Evolutionary conservation across 1,139 yeast genomes (phyloP).

Genomic region (Petasospora fabianii): DNA sequence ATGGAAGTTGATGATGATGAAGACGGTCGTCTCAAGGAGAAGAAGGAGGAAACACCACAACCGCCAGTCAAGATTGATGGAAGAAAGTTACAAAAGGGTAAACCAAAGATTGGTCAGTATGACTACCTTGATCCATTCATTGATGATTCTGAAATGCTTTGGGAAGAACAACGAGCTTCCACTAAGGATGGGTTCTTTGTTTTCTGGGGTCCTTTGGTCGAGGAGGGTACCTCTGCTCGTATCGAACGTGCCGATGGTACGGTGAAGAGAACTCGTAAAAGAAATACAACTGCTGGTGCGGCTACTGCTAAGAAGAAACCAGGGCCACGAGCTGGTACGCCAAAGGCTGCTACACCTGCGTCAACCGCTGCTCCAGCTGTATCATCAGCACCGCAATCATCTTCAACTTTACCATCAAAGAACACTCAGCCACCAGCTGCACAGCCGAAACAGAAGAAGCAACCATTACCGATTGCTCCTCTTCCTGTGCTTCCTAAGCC

Average conservation of each 20-base stretch:
- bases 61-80: constrained; percentile 28
- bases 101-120: constrained; percentile 80
- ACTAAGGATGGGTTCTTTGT: constrained; percentile 96
- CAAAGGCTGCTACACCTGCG: constrained; percentile 2
- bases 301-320: constrained; percentile 14
- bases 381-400: too few species aligned
- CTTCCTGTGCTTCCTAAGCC: constrained; percentile 1
- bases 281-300: constrained; percentile 5
- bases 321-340: background rate
- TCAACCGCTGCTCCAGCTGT: too few species aligned
- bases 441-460: background rate
- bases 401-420: too few species aligned
- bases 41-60: constrained; percentile 12
- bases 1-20: constrained; percentile 31
- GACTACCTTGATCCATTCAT: constrained; percentile 94
- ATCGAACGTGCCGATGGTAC: constrained; percentile 40
- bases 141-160: constrained; percentile 86
- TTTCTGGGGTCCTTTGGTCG: constrained; percentile 88
- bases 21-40: constrained; percentile 4
- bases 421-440: background rate
- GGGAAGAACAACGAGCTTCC: constrained; percentile 92
- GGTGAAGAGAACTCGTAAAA: constrained; percentile 33
- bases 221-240: constrained; percentile 49
- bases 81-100: constrained; percentile 42
- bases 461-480: constrained; percentile 6